Conservation (phyloP, 768 basidiomycete genomes). For the Psilocybe cubensis region DNA sequence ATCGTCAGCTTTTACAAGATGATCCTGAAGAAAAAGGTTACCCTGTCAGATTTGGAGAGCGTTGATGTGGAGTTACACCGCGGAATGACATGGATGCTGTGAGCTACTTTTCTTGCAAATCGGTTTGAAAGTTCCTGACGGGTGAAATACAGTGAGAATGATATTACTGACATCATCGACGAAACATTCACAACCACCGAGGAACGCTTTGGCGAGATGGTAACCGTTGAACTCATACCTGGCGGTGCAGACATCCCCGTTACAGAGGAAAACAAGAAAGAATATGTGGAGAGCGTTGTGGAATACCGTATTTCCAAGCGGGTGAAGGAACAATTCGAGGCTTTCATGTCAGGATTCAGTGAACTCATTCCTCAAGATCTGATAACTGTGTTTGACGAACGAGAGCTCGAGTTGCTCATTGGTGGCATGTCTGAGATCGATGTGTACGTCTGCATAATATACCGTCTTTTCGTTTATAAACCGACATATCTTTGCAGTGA, state of each 20-base stretch:
- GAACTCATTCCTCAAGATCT: conserved; percentile 98
- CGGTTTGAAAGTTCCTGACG: neutral
- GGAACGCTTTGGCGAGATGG: conserved; percentile 98
- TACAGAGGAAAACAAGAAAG: conserved; percentile 98
- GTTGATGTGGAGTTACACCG: conserved; percentile 96
- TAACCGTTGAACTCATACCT: conserved; percentile 92
- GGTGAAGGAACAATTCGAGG: conserved; percentile 98
- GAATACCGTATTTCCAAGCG: conserved; percentile 98
- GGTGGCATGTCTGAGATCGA: conserved; percentile 99
- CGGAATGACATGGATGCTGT: conserved; percentile 99
- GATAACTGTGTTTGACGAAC: conserved; percentile 98
- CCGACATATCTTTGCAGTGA: conserved; percentile 51
- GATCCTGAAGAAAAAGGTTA: conserved; percentile 98
- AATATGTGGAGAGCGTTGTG: conserved; percentile 92
- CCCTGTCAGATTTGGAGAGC: conserved; percentile 90
- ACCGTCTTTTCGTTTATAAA: neutral
- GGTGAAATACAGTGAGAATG: conserved; percentile 73
- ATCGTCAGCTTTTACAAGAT: conserved; percentile 99
- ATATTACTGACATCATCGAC: conserved; percentile 97
- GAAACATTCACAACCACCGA: conserved; percentile 97
- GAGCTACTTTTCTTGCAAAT: conserved; percentile 35
- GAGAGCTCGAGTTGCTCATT: conserved; percentile 95
- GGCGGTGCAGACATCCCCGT: conserved; percentile 87
- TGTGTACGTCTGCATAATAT: conserved; percentile 63
- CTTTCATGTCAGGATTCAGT: conserved; percentile 99